Evolutionary conservation across 352 stramenopile species (phyloP).

Genomic region (Pythium utonaiense): DNA sequence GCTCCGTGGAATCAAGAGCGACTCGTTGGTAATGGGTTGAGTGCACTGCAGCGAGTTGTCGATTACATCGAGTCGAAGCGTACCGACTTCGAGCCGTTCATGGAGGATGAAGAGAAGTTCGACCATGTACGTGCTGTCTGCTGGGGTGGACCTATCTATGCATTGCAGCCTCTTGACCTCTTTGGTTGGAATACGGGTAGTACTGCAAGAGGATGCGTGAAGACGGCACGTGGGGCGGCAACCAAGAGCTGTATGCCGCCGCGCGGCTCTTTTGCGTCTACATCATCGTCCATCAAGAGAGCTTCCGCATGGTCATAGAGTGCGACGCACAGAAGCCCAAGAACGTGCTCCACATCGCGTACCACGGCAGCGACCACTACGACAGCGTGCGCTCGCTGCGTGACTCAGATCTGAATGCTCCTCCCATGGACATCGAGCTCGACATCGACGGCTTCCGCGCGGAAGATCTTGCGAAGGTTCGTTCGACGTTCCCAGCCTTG

Average conservation of each 20-base stretch:
- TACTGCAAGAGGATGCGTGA: slow-evolving; percentile 79
- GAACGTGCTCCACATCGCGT: slow-evolving; percentile 54
- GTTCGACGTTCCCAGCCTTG: background rate
- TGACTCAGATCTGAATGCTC: slow-evolving; percentile 30
- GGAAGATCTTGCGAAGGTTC: slow-evolving; percentile 54
- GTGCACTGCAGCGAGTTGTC: slow-evolving; percentile 48
- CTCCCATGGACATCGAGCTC: slow-evolving; percentile 49
- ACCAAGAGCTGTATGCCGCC: slow-evolving; percentile 76
- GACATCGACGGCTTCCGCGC: slow-evolving; percentile 56
- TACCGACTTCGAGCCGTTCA: slow-evolving; percentile 81
- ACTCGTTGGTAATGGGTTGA: background rate
- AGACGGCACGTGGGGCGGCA: slow-evolving; percentile 79
- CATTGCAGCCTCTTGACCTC: background rate
- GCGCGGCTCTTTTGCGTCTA: slow-evolving; percentile 70
- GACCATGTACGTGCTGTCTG: slow-evolving; percentile 51
- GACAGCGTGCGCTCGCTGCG: slow-evolving; percentile 65
- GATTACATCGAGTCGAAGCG: slow-evolving; percentile 70
- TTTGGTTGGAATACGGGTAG: slow-evolving; percentile 30
- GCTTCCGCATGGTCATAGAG: slow-evolving; percentile 63
- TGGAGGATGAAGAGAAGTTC: slow-evolving; percentile 87
- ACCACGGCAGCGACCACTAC: slow-evolving; percentile 79
- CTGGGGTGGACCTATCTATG: too few relatives aligned
- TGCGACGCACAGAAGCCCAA: slow-evolving; percentile 54
- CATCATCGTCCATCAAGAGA: slow-evolving; percentile 76
- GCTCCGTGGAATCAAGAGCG: too few relatives aligned